Conservation (phyloP, 2,329 filamentous ascomycete species). For the Botrytis tulipae region DNA sequence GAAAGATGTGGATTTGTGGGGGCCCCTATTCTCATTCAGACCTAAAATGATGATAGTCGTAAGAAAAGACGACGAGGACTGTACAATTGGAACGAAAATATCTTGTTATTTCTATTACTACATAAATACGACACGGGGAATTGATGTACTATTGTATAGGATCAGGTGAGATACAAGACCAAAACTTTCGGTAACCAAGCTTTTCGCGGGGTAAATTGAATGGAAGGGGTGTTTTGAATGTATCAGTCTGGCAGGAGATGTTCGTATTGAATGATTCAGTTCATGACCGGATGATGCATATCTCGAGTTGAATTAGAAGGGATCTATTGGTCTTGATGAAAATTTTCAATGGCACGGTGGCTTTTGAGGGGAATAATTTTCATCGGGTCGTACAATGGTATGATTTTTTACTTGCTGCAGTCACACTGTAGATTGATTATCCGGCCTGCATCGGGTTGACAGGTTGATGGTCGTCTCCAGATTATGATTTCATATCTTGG, state of each 20-base stretch:
- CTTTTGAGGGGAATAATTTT: constrained; percentile 6
- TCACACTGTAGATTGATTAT: background rate
- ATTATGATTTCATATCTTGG: background rate
- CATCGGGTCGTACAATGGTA: background rate
- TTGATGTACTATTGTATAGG: background rate
- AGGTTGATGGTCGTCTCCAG: background rate
- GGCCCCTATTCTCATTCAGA: background rate
- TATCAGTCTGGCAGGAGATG: background rate
- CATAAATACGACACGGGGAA: constrained; percentile 3
- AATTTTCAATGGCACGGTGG: background rate
- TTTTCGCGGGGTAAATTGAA: constrained; percentile 15
- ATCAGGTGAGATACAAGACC: constrained; percentile 16
- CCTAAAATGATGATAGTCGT: background rate
- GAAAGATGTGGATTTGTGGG: constrained; percentile 14
- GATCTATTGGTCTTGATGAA: constrained; percentile 5
- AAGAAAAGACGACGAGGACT: background rate
- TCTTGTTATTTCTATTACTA: constrained; percentile 15
- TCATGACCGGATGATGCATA: background rate
- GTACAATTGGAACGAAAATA: background rate
- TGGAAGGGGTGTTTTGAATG: background rate
- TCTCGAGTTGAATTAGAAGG: background rate
- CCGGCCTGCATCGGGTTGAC: background rate
- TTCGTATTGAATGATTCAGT: background rate
- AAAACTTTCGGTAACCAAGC: background rate
- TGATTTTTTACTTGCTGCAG: background rate